These are phyloP conservation scores for Hypoxylon fragiforme DNA, from an alignment of 495 filamentous ascomycete species.

Conservation along the genomic window DNA sequence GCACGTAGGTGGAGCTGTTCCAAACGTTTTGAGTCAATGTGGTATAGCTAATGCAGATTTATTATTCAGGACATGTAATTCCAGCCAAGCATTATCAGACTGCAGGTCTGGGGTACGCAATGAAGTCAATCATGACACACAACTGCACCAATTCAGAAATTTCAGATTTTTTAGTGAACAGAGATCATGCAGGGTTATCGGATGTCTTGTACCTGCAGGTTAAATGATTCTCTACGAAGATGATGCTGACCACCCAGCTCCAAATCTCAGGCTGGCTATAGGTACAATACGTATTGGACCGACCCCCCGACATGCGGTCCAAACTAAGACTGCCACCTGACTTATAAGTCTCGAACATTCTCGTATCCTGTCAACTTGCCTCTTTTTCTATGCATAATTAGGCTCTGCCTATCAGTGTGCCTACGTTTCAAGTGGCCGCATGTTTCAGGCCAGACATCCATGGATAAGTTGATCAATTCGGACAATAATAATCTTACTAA, in stretches of 20 bases:
- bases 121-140: not conserved
- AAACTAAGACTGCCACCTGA: not conserved
- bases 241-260: conserved; percentile 21
- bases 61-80: conserved; percentile 7
- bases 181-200: no score
- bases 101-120: conserved; percentile 2
- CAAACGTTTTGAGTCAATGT: conserved; percentile 5
- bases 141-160: conserved; percentile 24
- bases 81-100: not conserved
- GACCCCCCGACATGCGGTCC: not conserved
- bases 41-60: conserved; percentile 16
- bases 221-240: conserved; percentile 9
- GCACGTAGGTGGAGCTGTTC: conserved; percentile 14
- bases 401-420: conserved; percentile 8
- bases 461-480: not conserved
- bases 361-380: not conserved
- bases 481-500: conserved; percentile 5
- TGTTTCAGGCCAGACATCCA: conserved; percentile 17
- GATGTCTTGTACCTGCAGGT: conserved; percentile 24
- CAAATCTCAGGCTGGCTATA: no score
- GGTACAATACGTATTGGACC: not conserved
- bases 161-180: no score
- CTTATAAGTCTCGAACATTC: no score
- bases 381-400: not conserved
- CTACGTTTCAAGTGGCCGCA: not conserved